phyloP scores from a whole-genome alignment of 2,329 filamentous ascomycete species.

The Decorospora gaudefroyi region DNA sequence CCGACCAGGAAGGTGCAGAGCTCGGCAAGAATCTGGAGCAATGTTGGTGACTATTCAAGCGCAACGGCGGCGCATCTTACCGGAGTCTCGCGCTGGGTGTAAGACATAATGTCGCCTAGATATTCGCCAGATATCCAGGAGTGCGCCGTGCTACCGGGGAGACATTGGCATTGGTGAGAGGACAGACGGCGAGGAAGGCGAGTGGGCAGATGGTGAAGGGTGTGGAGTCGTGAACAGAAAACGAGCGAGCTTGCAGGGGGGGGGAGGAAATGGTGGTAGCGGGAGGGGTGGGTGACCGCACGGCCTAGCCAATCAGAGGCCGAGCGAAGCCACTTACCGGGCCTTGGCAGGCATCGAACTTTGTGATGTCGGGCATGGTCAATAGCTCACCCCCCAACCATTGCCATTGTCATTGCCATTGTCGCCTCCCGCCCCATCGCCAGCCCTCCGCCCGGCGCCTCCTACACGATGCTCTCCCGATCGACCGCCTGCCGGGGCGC shows the following conservation, averaged over 20 bases:
- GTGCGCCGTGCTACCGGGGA: conserved; percentile 33
- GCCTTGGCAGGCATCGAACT: conserved; percentile 16
- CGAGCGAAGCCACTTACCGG: conserved; percentile 11
- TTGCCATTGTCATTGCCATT: conserved; percentile 54
- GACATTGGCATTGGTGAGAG: conserved; percentile 33
- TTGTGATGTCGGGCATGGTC: conserved; percentile 19
- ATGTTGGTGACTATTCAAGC: conserved; percentile 48
- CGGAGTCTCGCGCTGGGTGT: conserved; percentile 46
- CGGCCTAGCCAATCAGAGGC: conserved; percentile 15
- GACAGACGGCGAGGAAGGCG: not conserved
- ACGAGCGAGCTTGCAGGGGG: too few relatives aligned
- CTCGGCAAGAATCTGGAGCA: conserved; percentile 74
- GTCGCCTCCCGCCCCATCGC: conserved; percentile 57
- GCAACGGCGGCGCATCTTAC: conserved; percentile 29
- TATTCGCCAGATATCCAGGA: conserved; percentile 46
- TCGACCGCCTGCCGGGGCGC: conserved; percentile 67
- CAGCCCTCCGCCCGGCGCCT: conserved; percentile 44
- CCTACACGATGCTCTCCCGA: conserved; percentile 66
- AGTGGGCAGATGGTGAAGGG: not conserved
- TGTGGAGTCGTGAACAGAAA: too few relatives aligned
- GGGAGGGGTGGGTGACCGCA: conserved; percentile 18
- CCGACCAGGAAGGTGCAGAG: conserved; percentile 88
- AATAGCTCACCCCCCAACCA: conserved; percentile 21
- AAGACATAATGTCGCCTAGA: conserved; percentile 43
- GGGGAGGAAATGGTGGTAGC: conserved; percentile 2